phyloP scores from a whole-genome alignment of 176 grass and related monocot genomes.

The Areca catechu region DNA sequence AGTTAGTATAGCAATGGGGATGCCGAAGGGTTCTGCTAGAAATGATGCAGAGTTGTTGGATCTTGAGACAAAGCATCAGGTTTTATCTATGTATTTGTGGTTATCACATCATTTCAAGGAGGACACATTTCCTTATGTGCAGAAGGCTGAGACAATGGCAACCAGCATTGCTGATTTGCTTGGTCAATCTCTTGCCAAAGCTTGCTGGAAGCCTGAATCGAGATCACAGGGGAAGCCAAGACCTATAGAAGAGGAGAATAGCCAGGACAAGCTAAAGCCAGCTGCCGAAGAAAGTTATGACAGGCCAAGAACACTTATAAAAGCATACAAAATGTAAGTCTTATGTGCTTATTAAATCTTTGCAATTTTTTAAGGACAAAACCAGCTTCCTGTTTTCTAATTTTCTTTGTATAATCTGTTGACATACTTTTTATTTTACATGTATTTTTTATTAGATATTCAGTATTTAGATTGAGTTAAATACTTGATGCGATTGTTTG shows the following conservation, averaged over 20 bases:
- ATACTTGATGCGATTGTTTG: too few species aligned
- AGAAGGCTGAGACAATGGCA: constrained; percentile 84
- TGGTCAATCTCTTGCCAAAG: constrained; percentile 62
- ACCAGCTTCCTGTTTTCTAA: too few species aligned
- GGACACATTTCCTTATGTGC: constrained; percentile 65
- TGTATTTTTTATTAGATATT: too few species aligned
- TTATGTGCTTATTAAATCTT: neutral
- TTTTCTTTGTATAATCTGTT: too few species aligned
- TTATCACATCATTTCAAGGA: constrained; percentile 81
- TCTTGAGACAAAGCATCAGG: constrained; percentile 95
- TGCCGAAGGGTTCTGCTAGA: constrained; percentile 67
- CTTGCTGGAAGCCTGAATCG: constrained; percentile 80
- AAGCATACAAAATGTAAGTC: constrained; percentile 35
- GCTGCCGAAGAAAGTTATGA: constrained; percentile 20
- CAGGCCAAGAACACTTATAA: constrained; percentile 33
- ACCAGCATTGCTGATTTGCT: constrained; percentile 74
- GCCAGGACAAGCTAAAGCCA: constrained; percentile 20
- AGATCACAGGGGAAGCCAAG: constrained; percentile 40
- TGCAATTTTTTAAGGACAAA: too few species aligned
- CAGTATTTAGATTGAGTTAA: too few species aligned
- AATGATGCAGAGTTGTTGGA: constrained; percentile 91
- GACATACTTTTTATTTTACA: too few species aligned
- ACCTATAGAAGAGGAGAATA: constrained; percentile 21
- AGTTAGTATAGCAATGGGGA: constrained; percentile 82
- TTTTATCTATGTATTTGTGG: constrained; percentile 91